Evolutionary conservation across 192 early-diverging fungal genomes (phyloP), one percentile per base, ranked within the genome.

Genomic region (Mortierella antarctica): DNA sequence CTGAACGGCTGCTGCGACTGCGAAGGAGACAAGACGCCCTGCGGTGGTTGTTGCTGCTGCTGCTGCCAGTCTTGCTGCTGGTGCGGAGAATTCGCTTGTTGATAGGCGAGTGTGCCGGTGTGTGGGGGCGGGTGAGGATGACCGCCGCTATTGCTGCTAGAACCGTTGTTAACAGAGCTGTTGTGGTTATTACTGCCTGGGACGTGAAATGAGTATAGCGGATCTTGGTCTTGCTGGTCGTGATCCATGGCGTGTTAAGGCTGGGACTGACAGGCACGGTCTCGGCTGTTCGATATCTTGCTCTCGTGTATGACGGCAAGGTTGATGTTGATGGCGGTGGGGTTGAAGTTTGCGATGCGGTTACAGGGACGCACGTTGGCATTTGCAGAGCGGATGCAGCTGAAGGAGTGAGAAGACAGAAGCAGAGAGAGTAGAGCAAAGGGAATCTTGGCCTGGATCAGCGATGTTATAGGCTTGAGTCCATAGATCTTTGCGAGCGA

Each of bases 141-240:
- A 11, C 46, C 49, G 49, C 20, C 39, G 31, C 17, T 67, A 40
- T 48, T 57, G 23, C 45, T 23, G 62, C 62, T 48, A 46, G 11
- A 54, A 8, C 44, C 46, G 66, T 50, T 59, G 55, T 46, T 49
- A 21, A 53, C 52, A 5, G 6, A 9, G 55, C 42, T 39, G 15
- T 42, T 47, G 60, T 57, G 47, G 39, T 12, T 7, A 23, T 15
- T 53, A 10, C 15, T 45, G 13, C 46, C 39, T 45, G 57, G 62
- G n/a, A 73, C 14, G 44, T 65, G 62, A 13, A 74, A 50, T 5
- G 63, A 58, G 54, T 66, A 67, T 12, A 66, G 21, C 23, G 64
- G 23, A 57, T 20, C 54, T 31, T 60, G 68, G 5, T 70, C 49
- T 31, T 31, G 31, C 39, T 55, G 64, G 20, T 60, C 57, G 51